A percentile compares a stretch with the other conserved stretches of the same genome.
These are phyloP conservation scores for Cenchrus americanus DNA, from an alignment of 176 grass and related monocot genomes.

Conservation along the genomic window DNA sequence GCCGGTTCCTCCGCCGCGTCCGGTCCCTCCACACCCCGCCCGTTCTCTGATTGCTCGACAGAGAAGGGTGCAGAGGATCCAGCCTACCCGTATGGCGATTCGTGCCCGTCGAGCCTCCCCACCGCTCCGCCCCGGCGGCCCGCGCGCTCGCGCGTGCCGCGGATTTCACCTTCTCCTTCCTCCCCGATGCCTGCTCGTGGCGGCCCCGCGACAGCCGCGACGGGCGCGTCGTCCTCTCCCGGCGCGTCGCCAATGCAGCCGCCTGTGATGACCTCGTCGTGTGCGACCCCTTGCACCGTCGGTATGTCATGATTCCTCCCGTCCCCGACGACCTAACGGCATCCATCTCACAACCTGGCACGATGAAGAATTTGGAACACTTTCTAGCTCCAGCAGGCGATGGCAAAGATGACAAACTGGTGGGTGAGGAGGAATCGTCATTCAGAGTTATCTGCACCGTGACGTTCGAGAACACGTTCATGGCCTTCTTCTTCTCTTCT, in stretches of 20 bases:
- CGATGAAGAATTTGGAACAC: background rate
- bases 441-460: conserved; percentile 16
- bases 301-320: background rate
- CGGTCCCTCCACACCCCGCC: background rate
- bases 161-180: conserved; percentile 24
- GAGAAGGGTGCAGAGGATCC: too few relatives aligned
- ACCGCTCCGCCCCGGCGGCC: background rate
- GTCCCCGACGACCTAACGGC: background rate
- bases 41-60: background rate
- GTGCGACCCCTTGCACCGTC: conserved; percentile 22
- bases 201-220: conserved; percentile 22
- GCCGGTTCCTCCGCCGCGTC: background rate
- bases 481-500: conserved; percentile 32
- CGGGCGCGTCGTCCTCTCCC: conserved; percentile 38
- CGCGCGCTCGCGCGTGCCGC: background rate
- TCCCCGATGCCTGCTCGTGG: conserved; percentile 8
- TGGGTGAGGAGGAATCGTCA: background rate
- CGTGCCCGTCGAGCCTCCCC: background rate
- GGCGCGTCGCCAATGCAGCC: background rate
- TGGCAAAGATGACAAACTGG: too few relatives aligned
- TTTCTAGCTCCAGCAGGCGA: conserved; percentile 12
- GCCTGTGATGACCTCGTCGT: background rate
- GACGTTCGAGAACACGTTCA: background rate
- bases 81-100: background rate
- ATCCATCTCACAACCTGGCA: too few relatives aligned